phyloP scores from a whole-genome alignment of 306 rosid species.

The Vachellia pachyceras region DNA sequence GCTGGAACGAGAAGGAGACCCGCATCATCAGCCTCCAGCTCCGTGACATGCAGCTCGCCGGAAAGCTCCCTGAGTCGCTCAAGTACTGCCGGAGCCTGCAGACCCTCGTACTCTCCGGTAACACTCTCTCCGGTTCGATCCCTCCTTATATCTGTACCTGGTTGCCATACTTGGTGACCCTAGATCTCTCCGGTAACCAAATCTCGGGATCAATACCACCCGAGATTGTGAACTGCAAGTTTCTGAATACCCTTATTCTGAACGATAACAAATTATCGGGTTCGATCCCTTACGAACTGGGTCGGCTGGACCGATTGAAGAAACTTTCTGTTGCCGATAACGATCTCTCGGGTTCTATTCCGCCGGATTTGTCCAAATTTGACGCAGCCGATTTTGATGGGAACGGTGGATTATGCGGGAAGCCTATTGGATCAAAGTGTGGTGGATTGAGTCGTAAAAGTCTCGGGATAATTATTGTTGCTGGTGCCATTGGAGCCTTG shows the following conservation, averaged over 20 bases:
- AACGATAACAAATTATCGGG: conserved; percentile 49
- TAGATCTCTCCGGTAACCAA: conserved; percentile 59
- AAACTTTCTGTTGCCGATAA: conserved; percentile 52
- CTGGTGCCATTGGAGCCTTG: conserved; percentile 57
- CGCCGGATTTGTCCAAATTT: conserved; percentile 47
- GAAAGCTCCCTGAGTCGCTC: conserved; percentile 52
- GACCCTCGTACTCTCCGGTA: conserved; percentile 51
- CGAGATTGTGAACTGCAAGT: conserved; percentile 60
- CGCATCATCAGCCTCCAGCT: conserved; percentile 63
- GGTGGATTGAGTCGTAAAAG: conserved; percentile 53
- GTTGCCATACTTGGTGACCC: conserved; percentile 62
- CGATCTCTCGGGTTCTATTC: conserved; percentile 52
- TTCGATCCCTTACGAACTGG: conserved; percentile 59
- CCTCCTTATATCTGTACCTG: conserved; percentile 58
- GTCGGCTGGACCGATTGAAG: conserved; percentile 60
- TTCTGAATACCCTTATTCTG: conserved; percentile 51
- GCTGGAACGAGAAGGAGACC: conserved; percentile 69
- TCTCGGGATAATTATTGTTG: conserved; percentile 56
- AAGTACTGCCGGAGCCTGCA: conserved; percentile 63
- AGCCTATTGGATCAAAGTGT: conserved; percentile 55
- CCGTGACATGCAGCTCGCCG: conserved; percentile 55
- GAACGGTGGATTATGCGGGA: conserved; percentile 54
- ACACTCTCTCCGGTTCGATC: conserved; percentile 50
- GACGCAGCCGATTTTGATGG: conserved; percentile 48
- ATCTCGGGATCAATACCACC: conserved; percentile 62